Evolutionary conservation across 129 eudicot genomes (phyloP), one percentile per base, ranked within the genome.

Genomic region (Dittrichia graveolens): DNA sequence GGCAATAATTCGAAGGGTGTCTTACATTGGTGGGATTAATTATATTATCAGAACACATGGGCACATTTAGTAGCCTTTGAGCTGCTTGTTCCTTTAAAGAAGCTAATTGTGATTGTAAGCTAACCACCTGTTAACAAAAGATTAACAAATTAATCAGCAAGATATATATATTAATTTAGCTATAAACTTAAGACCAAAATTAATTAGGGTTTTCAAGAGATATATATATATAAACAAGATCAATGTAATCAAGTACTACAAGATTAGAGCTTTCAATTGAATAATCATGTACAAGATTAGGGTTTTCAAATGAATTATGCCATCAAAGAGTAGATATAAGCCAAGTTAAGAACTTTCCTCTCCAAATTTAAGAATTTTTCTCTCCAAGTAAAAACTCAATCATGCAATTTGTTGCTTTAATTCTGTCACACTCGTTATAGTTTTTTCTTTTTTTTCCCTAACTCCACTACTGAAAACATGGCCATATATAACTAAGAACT

Each of bases 21-120:
- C 79, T 82, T 47, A 77, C 87, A 48, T 78, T 73, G 50, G 16
- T 54, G 56, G 81, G 75, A 71, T 79, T 78, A 11, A n/a, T n/a
- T 2, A 38, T 79, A 69, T 72, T 62, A 90, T 90, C 90, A 71
- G 71, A 68, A 63, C 35, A 57, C 66, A 50, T 77, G 67, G 87
- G 73, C 46, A 76, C 82, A 76, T 80, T 82, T 6, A 38, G 37
- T 69, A 64, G 50, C 72, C 81, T 74, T 64, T 87, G 95, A 16
- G 83, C 68, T 72, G 91, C 87, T 86, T 85, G 92, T 73, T 93
- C 95, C 80, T 76, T 90, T 61, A 93, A 72, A 49, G 88, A 74
- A 56, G 89, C 84, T 74, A 94, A 80, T 73, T 94, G 98, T 69
- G 93, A 84, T 83, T 94, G 98, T 62, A 94, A 74, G 71, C 79